Evolutionary conservation across 352 stramenopile genomes (phyloP).

Genomic region (Globisporangium spinosum): DNA sequence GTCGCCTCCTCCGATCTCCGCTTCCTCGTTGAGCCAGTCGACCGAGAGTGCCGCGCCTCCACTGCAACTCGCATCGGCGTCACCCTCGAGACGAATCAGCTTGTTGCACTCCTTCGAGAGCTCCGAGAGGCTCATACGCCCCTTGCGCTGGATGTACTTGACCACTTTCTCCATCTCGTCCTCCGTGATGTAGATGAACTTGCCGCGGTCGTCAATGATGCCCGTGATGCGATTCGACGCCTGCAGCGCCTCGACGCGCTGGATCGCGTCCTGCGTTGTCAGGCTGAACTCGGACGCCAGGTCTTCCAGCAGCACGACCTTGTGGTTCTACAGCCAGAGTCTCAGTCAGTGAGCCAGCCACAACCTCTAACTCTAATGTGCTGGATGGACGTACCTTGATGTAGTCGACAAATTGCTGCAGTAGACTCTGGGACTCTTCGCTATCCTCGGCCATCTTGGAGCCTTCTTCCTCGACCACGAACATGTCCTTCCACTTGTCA

Average conservation of each 20-base stretch:
- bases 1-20: constrained; percentile 10
- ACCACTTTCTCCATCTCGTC: constrained; percentile 75
- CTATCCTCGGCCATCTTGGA: constrained; percentile 47
- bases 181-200: constrained; percentile 81
- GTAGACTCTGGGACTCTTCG: constrained; percentile 54
- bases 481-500: constrained; percentile 75
- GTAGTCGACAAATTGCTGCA: constrained; percentile 74
- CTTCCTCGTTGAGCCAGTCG: constrained; percentile 40
- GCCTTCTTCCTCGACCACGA: constrained; percentile 65
- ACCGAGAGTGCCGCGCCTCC: constrained; percentile 16
- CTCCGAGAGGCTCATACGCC: constrained; percentile 56
- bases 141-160: constrained; percentile 64
- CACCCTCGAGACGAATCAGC: constrained; percentile 57
- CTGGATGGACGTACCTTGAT: constrained; percentile 35
- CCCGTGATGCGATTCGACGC: constrained; percentile 54
- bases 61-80: constrained; percentile 19
- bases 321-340: constrained; percentile 33
- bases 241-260: constrained; percentile 58
- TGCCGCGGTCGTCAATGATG: constrained; percentile 74
- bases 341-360: not conserved
- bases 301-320: constrained; percentile 76
- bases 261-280: constrained; percentile 60
- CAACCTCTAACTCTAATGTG: no score
- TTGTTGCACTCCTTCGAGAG: constrained; percentile 79
- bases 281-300: constrained; percentile 63